These are phyloP conservation scores for Mesembryanthemum crystallinum DNA, from an alignment of 148 eudicot species.

Conservation along the genomic window DNA sequence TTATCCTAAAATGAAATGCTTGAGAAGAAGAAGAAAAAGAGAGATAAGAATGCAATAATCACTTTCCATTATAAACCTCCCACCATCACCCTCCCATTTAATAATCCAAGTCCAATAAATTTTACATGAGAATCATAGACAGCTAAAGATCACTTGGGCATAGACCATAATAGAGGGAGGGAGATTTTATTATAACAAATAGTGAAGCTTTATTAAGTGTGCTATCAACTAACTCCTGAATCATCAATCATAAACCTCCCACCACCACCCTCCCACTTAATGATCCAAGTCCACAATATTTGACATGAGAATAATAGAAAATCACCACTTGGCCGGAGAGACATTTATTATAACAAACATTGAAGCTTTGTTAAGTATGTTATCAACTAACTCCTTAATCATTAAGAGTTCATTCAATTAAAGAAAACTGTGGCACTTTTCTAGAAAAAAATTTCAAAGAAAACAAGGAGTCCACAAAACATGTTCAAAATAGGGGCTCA, in stretches of 20 bases:
- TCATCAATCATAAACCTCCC: neutral
- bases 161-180: neutral
- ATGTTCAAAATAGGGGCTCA: no score
- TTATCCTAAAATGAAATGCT: neutral
- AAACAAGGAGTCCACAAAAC: no score
- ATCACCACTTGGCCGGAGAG: neutral
- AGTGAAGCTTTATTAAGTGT: no score
- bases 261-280: neutral
- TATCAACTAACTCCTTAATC: no score
- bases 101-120: neutral
- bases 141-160: neutral
- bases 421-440: no score
- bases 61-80: neutral
- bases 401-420: no score
- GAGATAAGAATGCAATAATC: constrained; percentile 1
- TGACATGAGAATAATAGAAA: neutral
- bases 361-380: no score
- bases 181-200: no score
- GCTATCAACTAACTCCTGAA: no score
- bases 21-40: no score
- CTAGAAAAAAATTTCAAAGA: no score
- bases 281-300: neutral
- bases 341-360: no score
- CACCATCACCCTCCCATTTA: neutral
- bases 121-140: neutral